Evolutionary conservation across 78 protist genomes (phyloP), one percentile per base, ranked within the genome.

Genomic region (Protostelium mycophagum): DNA sequence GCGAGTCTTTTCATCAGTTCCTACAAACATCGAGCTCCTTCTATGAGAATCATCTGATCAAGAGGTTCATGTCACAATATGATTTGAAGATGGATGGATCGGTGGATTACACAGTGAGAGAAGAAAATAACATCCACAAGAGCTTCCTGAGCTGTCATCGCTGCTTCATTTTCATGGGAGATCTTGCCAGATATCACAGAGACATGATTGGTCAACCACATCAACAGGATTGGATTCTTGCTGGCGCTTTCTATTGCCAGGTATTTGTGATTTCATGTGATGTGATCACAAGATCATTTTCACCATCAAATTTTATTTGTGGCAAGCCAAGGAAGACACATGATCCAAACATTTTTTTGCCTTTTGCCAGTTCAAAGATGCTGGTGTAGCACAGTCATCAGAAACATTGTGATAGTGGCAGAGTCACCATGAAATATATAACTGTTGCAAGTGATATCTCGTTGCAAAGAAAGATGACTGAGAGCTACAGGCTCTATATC

Each of bases 101-200:
- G 16, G 73, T 51, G 31, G 73, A 51, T 51, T 51, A 51, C 16
- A 51, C 31, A 51, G 73, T 16, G 73, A 51, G 16, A 25, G 73
- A 16, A 5, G 5, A 5, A 16, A 35, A 85, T 16, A 85, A 85
- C 86, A n/a, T n/a, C n/a, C n/a, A n/a, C n/a, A 85, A 85, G 86
- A 85, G 86, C 16, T 85, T 25, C 37, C 5, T 85, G 35, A 25
- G 34, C 5, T 85, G 86, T 36, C 86, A 85, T 16, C 36, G 86
- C 5, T 85, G 86, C 16, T 16, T 85, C 63, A 16, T 85, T 16
- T 85, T 85, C 86, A 25, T 85, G 86, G 86, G 86, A 37, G 86
- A 85, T 16, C 37, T 85, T 25, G 34, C 5, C 63, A 5, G 86
- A 36, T 85, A 85, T 16, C 5, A 85, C 29, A 85, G 37, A 16